A percentile compares a stretch with the other conserved stretches of the same genome.
phyloP scores from a whole-genome alignment of 2,329 filamentous ascomycete species.

The Nigrospora sphaerica region DNA sequence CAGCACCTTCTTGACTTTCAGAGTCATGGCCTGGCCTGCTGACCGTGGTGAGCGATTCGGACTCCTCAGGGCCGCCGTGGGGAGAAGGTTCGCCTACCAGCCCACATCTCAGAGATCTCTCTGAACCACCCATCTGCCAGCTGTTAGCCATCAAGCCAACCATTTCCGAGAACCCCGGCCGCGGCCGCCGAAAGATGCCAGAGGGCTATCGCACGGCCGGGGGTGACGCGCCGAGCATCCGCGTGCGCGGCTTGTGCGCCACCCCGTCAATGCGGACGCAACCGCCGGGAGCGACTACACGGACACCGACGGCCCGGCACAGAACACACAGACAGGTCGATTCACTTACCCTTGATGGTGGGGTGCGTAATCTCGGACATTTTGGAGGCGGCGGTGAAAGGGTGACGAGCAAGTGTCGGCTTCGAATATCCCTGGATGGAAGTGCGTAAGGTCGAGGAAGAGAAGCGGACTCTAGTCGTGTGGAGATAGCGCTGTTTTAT shows the following conservation, averaged over 20 bases:
- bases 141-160: not conserved
- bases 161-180: no score
- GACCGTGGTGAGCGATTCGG: slow-evolving; percentile 5
- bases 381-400: slow-evolving; percentile 11
- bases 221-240: no score
- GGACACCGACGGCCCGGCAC: not conserved
- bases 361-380: slow-evolving; percentile 50
- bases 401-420: not conserved
- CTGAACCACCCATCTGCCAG: slow-evolving; percentile 96
- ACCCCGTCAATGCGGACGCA: no score
- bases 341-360: slow-evolving; percentile 49
- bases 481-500: no score
- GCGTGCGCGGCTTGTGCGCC: no score
- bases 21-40: slow-evolving; percentile 90
- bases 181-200: no score
- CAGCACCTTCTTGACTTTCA: slow-evolving; percentile 94
- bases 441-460: no score
- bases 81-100: slow-evolving; percentile 39
- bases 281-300: no score
- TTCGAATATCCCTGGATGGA: not conserved
- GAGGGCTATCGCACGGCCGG: no score
- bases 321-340: not conserved
- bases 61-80: slow-evolving; percentile 2
- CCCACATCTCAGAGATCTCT: slow-evolving; percentile 98
- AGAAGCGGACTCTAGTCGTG: no score